Evolutionary conservation across 805 yeast species (phyloP), one percentile per base, ranked within the genome.

Genomic region (Hanseniaspora jakobsenii): DNA sequence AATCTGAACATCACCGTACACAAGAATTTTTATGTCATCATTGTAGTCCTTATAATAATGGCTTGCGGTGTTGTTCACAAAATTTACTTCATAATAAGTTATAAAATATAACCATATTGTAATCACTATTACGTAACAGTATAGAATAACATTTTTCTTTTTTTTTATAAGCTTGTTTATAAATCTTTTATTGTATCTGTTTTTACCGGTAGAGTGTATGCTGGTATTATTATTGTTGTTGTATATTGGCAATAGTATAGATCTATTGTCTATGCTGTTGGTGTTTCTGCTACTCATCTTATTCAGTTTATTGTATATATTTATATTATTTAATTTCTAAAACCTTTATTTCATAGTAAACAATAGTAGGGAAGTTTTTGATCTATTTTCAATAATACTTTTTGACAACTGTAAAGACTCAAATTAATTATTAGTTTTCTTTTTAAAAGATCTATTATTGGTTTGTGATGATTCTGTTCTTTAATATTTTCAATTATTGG

Each of bases 1-100:
- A 34, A 91, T 69, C 59, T 91, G 99, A 0, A 98, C 98, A 57
- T 91, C 99, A 0, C 96, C 97, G 28, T 84, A 68, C 10, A 91
- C 50, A 16, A 29, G 18, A 6, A 1, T 48, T 49, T 2, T 54
- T 49, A 4, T 57, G 48, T 83, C 84, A 77, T 4, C 59, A 36
- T 51, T 78, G 6, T 41, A 58, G 2, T 60, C 53, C 95, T 95
- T 86, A 4, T 60, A 51, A 54, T 86, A 80, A 23, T 56, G 48
- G 6, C 56, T 51, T 14, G 79, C 60, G 0, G 73, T 67, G 16
- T 60, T 52, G 41, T 58, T 61, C 1, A 77, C 77, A 8, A 63
- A 66, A 3, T 65, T 53, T 47, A 81, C 61, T 53, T 81, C 87
- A 48, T 67, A 69, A 54, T 74, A 72, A 46, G 70, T 69, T 9